Evolutionary conservation across 208 protist genomes (phyloP).

Genomic region (Leishmania aethiopica): DNA sequence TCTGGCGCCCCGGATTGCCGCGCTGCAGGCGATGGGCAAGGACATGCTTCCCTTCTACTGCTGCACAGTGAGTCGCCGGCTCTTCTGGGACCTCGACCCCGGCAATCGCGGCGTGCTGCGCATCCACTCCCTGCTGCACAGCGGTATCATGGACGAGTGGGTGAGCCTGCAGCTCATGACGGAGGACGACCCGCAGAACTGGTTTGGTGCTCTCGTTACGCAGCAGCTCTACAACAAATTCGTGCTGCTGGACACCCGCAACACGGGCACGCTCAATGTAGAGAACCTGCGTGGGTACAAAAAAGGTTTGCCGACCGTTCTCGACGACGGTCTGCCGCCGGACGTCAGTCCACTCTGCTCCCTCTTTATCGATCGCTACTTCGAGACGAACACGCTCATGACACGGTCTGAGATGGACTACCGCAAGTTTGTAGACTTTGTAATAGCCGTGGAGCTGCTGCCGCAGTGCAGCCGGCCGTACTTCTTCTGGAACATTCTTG

Average conservation of each 20-base stretch:
- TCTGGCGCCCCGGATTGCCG: constrained; percentile 72
- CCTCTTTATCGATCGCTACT: constrained; percentile 91
- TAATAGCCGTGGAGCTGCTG: constrained; percentile 87
- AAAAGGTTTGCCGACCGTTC: constrained; percentile 83
- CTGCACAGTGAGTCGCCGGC: constrained; percentile 86
- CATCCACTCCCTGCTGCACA: constrained; percentile 82
- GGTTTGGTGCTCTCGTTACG: constrained; percentile 76
- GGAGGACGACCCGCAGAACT: constrained; percentile 80
- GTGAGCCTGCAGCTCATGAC: constrained; percentile 82
- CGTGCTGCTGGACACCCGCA: constrained; percentile 79
- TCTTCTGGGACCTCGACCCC: constrained; percentile 90
- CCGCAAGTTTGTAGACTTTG: constrained; percentile 94
- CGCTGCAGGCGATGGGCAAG: constrained; percentile 56
- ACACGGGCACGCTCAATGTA: constrained; percentile 83
- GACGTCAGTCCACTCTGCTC: constrained; percentile 78
- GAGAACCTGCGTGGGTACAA: constrained; percentile 84
- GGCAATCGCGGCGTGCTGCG: constrained; percentile 71
- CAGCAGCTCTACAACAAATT: constrained; percentile 90
- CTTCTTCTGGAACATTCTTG: constrained; percentile 92
- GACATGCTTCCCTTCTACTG: constrained; percentile 89
- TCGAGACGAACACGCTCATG: constrained; percentile 90
- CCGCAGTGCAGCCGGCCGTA: constrained; percentile 74
- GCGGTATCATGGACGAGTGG: constrained; percentile 88
- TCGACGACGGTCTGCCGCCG: constrained; percentile 77
- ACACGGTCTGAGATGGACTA: constrained; percentile 90